A percentile compares a stretch with the other conserved stretches of the same genome.
These are phyloP conservation scores for Microstroma glucosiphilum DNA, from an alignment of 1,284 basidiomycete species.

Conservation along the genomic window DNA sequence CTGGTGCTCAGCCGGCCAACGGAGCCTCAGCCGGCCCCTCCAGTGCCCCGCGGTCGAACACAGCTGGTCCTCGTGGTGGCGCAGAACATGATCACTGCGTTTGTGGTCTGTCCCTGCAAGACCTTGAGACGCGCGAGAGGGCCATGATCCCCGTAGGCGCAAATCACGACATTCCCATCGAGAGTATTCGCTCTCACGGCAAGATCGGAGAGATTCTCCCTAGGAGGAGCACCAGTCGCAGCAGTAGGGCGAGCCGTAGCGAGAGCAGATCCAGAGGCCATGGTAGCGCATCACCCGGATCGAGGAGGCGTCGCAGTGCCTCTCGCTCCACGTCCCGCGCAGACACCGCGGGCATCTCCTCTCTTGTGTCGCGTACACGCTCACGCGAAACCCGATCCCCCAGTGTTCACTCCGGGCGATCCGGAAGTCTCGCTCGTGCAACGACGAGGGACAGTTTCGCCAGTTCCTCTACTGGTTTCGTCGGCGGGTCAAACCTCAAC, in stretches of 20 bases:
- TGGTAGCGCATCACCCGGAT: no score
- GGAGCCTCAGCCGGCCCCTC: conserved; percentile 4
- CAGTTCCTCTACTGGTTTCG: no score
- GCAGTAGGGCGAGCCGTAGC: neutral
- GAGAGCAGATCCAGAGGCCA: neutral
- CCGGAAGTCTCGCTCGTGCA: no score
- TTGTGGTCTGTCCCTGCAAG: conserved; percentile 46
- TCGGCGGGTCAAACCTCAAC: no score
- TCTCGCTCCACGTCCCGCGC: no score
- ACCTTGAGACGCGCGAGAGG: conserved; percentile 37
- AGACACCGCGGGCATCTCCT: no score
- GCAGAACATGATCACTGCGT: conserved; percentile 45
- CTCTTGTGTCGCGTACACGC: no score
- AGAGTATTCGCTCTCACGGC: conserved; percentile 29
- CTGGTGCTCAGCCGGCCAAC: no score
- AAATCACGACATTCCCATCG: conserved; percentile 26
- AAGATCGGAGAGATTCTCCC: conserved; percentile 43
- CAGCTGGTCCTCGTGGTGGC: conserved; percentile 29
- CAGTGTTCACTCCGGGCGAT: no score
- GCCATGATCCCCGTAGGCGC: conserved; percentile 37
- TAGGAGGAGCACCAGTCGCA: neutral
- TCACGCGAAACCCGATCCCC: no score
- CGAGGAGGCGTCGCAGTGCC: no score
- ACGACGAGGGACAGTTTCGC: no score
- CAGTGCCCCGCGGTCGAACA: conserved; percentile 15